Conservation (phyloP, 306 rosid genomes). For the Sicyos edulis region DNA sequence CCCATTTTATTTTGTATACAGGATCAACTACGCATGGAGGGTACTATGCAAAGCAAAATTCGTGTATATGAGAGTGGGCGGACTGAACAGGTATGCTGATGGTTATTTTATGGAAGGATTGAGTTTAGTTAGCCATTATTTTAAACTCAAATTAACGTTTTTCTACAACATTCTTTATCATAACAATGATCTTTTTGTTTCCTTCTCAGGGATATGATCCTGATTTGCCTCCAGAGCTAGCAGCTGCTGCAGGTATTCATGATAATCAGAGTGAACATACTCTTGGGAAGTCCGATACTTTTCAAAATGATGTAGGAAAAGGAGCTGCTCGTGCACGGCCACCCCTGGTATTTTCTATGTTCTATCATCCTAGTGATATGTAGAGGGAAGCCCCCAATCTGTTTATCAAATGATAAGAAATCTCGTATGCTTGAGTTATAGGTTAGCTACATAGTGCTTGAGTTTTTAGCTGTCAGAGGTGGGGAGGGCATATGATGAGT, state of each 20-base stretch:
- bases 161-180: not conserved
- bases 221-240: slow-evolving; percentile 97
- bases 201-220: slow-evolving; percentile 83
- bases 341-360: slow-evolving; percentile 53
- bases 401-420: not conserved
- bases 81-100: slow-evolving; percentile 66
- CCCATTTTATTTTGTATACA: slow-evolving; percentile 28
- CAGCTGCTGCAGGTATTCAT: slow-evolving; percentile 82
- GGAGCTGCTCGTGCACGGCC: slow-evolving; percentile 67
- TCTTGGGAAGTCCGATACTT: slow-evolving; percentile 48
- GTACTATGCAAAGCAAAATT: slow-evolving; percentile 98
- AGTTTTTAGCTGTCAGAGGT: not conserved
- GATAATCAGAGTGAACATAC: slow-evolving; percentile 51
- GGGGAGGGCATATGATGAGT: too few relatives aligned
- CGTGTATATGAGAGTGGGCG: slow-evolving; percentile 97
- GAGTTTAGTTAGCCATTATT: slow-evolving; percentile 9
- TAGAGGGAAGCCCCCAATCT: not conserved
- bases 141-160: not conserved
- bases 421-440: not conserved
- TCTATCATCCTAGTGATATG: slow-evolving; percentile 13
- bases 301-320: slow-evolving; percentile 55
- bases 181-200: slow-evolving; percentile 15
- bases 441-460: not conserved
- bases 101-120: slow-evolving; percentile 19
- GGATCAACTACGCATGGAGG: slow-evolving; percentile 97